Percentiles rank a stretch among this genome's conserved stretches.
Conservation (phyloP, 2,329 filamentous ascomycete species). For the Sarocladium strictum region DNA sequence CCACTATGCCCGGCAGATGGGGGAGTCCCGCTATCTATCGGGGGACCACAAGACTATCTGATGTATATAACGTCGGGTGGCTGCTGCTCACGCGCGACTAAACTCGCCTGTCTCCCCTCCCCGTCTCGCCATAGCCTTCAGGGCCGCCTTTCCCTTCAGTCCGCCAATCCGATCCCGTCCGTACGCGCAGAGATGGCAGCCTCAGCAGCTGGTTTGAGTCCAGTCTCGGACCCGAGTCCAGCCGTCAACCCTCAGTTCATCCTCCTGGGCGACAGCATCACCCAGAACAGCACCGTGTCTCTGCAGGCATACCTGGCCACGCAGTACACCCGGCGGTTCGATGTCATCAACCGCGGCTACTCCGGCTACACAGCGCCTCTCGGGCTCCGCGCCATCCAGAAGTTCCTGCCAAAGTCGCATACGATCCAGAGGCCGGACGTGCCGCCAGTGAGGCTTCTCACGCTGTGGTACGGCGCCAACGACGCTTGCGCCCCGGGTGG, state of each 20-base stretch:
- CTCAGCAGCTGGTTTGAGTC: background rate
- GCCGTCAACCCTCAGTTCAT: background rate
- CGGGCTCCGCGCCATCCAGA: background rate
- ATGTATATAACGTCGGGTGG: too few relatives aligned
- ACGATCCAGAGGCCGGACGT: background rate
- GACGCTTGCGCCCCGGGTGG: background rate
- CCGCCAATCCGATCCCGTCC: too few relatives aligned
- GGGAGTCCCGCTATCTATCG: too few relatives aligned
- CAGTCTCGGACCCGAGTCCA: background rate
- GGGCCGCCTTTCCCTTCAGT: too few relatives aligned
- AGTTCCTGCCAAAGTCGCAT: background rate
- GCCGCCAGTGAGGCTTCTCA: background rate
- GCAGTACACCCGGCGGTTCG: conserved; percentile 1
- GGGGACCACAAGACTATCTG: too few relatives aligned
- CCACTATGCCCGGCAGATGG: too few relatives aligned
- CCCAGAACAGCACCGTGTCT: background rate
- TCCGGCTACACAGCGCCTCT: background rate
- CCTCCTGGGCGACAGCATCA: background rate
- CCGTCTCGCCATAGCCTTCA: background rate
- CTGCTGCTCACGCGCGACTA: too few relatives aligned
- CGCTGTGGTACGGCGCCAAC: background rate
- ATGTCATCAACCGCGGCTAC: background rate
- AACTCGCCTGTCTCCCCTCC: background rate
- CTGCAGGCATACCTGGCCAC: background rate
- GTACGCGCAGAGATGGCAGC: background rate